Percentiles rank a stretch among this genome's conserved stretches.
Evolutionary conservation across 1,284 basidiomycete species (phyloP).

Genomic region (Moesziomyces aphidis): DNA sequence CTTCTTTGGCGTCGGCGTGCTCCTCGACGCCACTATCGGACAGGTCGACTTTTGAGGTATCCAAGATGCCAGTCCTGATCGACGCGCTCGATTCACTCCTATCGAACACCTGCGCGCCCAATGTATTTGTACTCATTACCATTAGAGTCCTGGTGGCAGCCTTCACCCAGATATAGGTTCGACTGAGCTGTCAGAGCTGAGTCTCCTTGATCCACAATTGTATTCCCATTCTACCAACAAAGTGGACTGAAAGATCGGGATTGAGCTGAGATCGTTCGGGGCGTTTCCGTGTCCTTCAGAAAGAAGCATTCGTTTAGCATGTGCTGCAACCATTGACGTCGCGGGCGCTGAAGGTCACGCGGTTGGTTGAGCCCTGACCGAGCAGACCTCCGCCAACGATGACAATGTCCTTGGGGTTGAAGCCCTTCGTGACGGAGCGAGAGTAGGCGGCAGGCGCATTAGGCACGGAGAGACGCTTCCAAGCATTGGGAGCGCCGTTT

Average conservation of each 20-base stretch:
- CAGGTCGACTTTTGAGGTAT: too few relatives aligned
- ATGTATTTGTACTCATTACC: too few relatives aligned
- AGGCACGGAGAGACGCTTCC: constrained; percentile 23
- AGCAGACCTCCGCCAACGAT: constrained; percentile 17
- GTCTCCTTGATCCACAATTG: too few relatives aligned
- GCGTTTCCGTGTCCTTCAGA: too few relatives aligned
- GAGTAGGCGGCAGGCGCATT: constrained; percentile 31
- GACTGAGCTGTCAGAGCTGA: too few relatives aligned
- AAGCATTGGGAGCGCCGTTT: constrained; percentile 18
- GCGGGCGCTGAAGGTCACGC: constrained; percentile 29
- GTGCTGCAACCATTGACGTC: constrained; percentile 35
- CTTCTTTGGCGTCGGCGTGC: constrained; percentile 39
- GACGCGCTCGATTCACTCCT: too few relatives aligned
- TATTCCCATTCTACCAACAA: too few relatives aligned
- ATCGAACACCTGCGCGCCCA: too few relatives aligned
- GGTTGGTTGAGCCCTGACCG: constrained; percentile 26
- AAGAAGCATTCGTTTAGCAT: not conserved
- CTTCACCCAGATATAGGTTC: too few relatives aligned
- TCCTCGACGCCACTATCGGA: not conserved
- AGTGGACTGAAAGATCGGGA: too few relatives aligned
- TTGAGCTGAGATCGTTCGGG: too few relatives aligned
- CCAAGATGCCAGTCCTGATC: not conserved
- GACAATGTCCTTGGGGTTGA: constrained; percentile 40
- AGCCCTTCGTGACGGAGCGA: constrained; percentile 24
- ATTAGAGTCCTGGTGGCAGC: too few relatives aligned